Percentiles rank a stretch among this genome's conserved stretches.
phyloP scores from a whole-genome alignment of 1,284 basidiomycete species.

The Vanrija pseudolonga region DNA sequence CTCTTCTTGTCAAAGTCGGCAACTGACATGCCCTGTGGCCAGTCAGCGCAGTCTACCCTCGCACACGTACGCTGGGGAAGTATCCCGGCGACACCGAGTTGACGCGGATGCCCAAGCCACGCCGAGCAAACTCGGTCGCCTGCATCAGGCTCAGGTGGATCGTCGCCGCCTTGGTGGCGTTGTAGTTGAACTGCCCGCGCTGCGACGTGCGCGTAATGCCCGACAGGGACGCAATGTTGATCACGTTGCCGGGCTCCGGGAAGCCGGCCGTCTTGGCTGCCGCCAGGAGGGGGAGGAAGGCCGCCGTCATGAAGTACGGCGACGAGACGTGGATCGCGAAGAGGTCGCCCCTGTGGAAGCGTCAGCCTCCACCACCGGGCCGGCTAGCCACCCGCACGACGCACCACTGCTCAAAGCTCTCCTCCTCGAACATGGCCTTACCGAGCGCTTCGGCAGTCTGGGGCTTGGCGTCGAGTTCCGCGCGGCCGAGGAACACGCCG shows the following conservation, averaged over 20 bases:
- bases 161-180: constrained; percentile 42
- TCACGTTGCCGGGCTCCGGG: constrained; percentile 41
- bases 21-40: constrained; percentile 36
- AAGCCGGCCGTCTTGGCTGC: constrained; percentile 34
- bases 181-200: constrained; percentile 45
- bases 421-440: constrained; percentile 44
- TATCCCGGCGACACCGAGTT: constrained; percentile 39
- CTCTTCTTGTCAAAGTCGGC: constrained; percentile 22
- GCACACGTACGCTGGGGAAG: constrained; percentile 37
- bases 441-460: constrained; percentile 43
- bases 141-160: constrained; percentile 36
- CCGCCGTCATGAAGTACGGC: constrained; percentile 45
- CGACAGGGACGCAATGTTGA: constrained; percentile 19
- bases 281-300: constrained; percentile 43
- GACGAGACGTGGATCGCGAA: constrained; percentile 46
- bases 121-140: constrained; percentile 38
- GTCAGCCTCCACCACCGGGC: no score
- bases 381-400: background rate
- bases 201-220: constrained; percentile 41
- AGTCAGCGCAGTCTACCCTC: background rate
- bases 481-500: constrained; percentile 36
- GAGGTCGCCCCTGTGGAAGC: constrained; percentile 12
- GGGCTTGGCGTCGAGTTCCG: constrained; percentile 25
- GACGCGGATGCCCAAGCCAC: constrained; percentile 38
- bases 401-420: constrained; percentile 40